phyloP scores from a whole-genome alignment of 441 rosid species.

The Manihot esculenta region DNA sequence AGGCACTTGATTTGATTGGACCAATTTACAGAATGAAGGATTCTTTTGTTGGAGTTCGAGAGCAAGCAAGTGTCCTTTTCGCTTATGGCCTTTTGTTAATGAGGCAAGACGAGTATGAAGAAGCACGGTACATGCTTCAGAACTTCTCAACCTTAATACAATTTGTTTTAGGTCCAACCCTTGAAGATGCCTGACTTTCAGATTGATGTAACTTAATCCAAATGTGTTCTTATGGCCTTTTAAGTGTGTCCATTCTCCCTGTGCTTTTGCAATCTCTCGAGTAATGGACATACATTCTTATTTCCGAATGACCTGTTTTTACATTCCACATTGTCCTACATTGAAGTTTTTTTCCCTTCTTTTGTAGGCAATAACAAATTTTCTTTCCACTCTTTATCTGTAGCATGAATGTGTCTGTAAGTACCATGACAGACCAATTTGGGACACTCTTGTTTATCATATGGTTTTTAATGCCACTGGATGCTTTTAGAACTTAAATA shows the following conservation, averaged over 20 bases:
- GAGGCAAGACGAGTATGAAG: slow-evolving; percentile 92
- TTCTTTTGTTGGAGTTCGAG: slow-evolving; percentile 81
- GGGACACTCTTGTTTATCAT: slow-evolving; percentile 1
- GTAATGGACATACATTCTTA: background rate
- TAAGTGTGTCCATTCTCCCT: background rate
- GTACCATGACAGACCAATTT: slow-evolving; percentile 7
- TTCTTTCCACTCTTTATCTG: slow-evolving; percentile 4
- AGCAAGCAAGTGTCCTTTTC: slow-evolving; percentile 87
- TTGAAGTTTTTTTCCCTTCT: background rate
- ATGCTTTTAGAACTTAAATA: background rate
- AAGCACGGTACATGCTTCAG: slow-evolving; percentile 63
- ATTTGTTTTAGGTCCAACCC: slow-evolving; percentile 7
- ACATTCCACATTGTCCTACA: background rate
- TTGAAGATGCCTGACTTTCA: background rate
- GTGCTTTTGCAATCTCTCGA: background rate
- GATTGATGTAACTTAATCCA: background rate
- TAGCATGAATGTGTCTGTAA: slow-evolving; percentile 1
- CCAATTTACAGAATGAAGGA: slow-evolving; percentile 78
- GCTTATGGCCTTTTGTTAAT: slow-evolving; percentile 88
- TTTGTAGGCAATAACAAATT: slow-evolving; percentile 6
- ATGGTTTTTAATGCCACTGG: background rate
- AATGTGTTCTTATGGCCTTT: slow-evolving; percentile 10
- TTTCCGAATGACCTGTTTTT: background rate
- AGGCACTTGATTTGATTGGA: slow-evolving; percentile 95
- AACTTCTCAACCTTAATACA: slow-evolving; percentile 8